These are phyloP conservation scores for Lachancea nothofagi DNA, from an alignment of 805 yeast species.

Conservation along the genomic window DNA sequence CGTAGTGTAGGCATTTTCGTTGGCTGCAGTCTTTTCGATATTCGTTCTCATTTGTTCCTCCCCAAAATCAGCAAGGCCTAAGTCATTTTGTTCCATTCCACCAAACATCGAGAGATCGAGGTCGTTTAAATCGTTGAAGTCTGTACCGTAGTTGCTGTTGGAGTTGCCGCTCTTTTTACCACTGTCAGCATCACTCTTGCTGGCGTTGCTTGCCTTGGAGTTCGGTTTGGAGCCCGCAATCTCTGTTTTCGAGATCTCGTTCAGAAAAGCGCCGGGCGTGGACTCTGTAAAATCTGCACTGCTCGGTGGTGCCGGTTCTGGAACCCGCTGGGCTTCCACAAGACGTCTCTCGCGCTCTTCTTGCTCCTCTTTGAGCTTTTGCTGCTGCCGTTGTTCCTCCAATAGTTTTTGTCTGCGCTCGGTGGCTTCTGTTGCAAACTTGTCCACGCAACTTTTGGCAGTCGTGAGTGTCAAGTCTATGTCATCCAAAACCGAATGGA, in stretches of 20 bases:
- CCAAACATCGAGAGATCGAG: slow-evolving; percentile 31
- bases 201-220: background rate
- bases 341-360: slow-evolving; percentile 7
- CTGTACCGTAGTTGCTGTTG: slow-evolving; percentile 8
- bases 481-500: slow-evolving; percentile 30
- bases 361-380: slow-evolving; percentile 14
- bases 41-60: slow-evolving; percentile 7
- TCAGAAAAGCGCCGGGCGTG: slow-evolving; percentile 9
- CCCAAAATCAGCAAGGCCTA: slow-evolving; percentile 22
- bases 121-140: slow-evolving; percentile 22
- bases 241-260: slow-evolving; percentile 4
- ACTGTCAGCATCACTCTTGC: background rate
- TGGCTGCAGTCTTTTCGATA: slow-evolving; percentile 5
- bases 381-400: slow-evolving; percentile 26
- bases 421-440: slow-evolving; percentile 23
- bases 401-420: slow-evolving; percentile 22
- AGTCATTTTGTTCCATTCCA: slow-evolving; percentile 30
- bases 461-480: slow-evolving; percentile 26
- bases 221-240: background rate
- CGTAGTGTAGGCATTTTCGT: slow-evolving; percentile 5
- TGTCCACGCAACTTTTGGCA: slow-evolving; percentile 28
- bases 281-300: slow-evolving; percentile 3
- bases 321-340: slow-evolving; percentile 1
- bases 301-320: background rate
- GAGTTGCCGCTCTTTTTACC: background rate